Evolutionary conservation across 805 yeast species (phyloP).

Genomic region (Hanseniaspora jakobsenii): DNA sequence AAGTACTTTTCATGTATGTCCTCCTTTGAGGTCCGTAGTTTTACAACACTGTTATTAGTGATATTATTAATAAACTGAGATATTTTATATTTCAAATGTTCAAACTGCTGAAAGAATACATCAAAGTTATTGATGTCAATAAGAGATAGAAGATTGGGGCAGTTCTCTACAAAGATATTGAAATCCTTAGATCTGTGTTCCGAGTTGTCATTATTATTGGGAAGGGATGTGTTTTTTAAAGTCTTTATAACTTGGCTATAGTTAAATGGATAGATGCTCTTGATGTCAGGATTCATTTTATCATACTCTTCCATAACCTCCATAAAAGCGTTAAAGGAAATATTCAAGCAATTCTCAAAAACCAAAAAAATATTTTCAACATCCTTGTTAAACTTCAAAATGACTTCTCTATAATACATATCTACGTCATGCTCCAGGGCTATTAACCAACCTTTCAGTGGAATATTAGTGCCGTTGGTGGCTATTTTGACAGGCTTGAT

Average conservation of each 20-base stretch:
- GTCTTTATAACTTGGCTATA: not conserved
- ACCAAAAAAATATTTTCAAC: not conserved
- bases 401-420: not conserved
- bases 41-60: not conserved
- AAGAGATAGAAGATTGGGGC: slow-evolving; percentile 27
- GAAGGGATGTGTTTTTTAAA: too few relatives aligned
- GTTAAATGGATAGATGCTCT: not conserved
- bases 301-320: not conserved
- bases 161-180: too few relatives aligned
- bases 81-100: slow-evolving; percentile 18
- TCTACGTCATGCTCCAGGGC: slow-evolving; percentile 13
- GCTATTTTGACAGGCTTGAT: slow-evolving; percentile 15
- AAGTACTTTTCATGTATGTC: not conserved
- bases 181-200: too few relatives aligned
- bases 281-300: not conserved
- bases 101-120: slow-evolving; percentile 27
- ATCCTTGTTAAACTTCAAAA: not conserved
- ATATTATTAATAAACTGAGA: slow-evolving; percentile 19
- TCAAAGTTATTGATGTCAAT: slow-evolving; percentile 27
- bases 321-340: not conserved
- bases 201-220: too few relatives aligned
- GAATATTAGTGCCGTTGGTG: not conserved
- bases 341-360: not conserved
- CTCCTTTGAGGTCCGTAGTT: not conserved
- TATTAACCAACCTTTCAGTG: slow-evolving; percentile 8